Evolutionary conservation across 768 basidiomycete genomes (phyloP), one percentile per base, ranked within the genome.

Genomic region (Tephrocybe sp.): DNA sequence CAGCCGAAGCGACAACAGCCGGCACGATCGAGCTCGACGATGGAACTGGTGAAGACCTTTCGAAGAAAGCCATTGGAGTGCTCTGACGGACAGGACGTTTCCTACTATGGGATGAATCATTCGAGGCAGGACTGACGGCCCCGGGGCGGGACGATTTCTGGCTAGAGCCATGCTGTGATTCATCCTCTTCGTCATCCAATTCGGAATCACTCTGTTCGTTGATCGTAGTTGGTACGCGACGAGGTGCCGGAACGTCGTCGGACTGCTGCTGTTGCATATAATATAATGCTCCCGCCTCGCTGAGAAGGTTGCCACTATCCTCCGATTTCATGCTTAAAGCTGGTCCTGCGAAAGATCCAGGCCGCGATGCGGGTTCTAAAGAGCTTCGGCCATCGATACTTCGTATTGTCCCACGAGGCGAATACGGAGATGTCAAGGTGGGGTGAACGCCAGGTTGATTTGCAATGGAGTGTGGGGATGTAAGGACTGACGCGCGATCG

Each of bases 231-330:
- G 74, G 75, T 7, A 73, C 62, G n/a, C 73, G 74, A 36, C 65
- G 67, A 8, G 58, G 62, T 34, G 27, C 50, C 39, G 38, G 52
- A 53, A 42, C 49, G 50, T 47, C 40, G 24, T 57, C 33, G 33
- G 58, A 66, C 50, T 76, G 64, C 54, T 86, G 77, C 50, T 80
- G 77, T 51, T 80, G 80, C 79, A 88, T 83, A 61, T 82, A 86
- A 66, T 78, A 87, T 36, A 88, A 63, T 11, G 84, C 83, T 21
- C 82, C 81, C 10, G 81, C 81, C 59, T 86, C 84, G 46, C 72
- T 67, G 41, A 72, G 69, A 22, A 85, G 63, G 64, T 70, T 64
- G 54, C 51, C 52, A 54, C 63, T 51, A 5, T 65, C 65, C 31
- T 71, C 69, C 33, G 64, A 61, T 9, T 53, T 56, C 36, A 57